phyloP scores from a whole-genome alignment of 805 yeast genomes.

The Schwanniomyces yamadae region DNA sequence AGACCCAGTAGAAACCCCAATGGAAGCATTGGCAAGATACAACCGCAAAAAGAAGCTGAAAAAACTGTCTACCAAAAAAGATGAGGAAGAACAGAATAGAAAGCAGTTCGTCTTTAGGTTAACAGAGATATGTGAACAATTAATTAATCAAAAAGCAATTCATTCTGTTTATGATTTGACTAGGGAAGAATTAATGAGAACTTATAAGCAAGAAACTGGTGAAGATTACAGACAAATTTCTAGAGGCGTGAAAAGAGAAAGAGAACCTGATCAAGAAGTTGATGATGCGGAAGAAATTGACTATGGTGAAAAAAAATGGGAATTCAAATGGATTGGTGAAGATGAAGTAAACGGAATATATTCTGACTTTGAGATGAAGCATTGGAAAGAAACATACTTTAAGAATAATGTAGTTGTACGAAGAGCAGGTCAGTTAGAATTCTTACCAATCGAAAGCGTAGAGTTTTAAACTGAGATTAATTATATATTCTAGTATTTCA shows the following conservation, averaged over 20 bases:
- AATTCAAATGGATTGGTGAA: conserved; percentile 37
- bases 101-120: conserved; percentile 30
- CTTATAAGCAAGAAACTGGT: conserved; percentile 23
- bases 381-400: conserved; percentile 54
- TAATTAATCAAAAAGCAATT: conserved; percentile 42
- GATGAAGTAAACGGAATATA: conserved; percentile 49
- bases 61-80: conserved; percentile 9
- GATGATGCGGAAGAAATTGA: conserved; percentile 17
- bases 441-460: conserved; percentile 23
- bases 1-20: conserved; percentile 59
- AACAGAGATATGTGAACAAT: conserved; percentile 49
- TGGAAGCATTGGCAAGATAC: conserved; percentile 52
- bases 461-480: conserved; percentile 16
- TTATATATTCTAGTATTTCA: not conserved
- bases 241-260: conserved; percentile 17
- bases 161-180: conserved; percentile 50
- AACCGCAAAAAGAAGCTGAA: conserved; percentile 22
- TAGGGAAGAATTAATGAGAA: conserved; percentile 53
- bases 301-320: conserved; percentile 39
- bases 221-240: conserved; percentile 16
- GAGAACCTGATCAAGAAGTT: conserved; percentile 15
- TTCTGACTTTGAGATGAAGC: conserved; percentile 52
- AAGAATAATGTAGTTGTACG: conserved; percentile 45
- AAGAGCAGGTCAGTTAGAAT: conserved; percentile 22
- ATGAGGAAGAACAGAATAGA: conserved; percentile 16